Evolutionary conservation across 257 asterid species (phyloP), one percentile per base, ranked within the genome.

Genomic region (Anisodus tanguticus): DNA sequence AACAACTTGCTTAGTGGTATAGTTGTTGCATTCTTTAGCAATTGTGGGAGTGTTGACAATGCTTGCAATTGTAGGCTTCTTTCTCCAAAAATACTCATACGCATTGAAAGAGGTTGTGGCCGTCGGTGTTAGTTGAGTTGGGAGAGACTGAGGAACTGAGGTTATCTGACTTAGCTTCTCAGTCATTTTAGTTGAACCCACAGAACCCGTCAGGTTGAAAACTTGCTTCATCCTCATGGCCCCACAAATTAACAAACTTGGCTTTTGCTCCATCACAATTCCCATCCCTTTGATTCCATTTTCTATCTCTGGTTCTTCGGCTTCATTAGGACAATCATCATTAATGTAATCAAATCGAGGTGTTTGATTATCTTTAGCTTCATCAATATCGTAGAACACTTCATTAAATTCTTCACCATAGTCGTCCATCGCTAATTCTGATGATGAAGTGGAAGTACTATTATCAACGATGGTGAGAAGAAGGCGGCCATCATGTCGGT

Each of bases 401-500:
- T 57, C 41, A 51, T 81, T 72, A 26, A 84, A 63, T 3, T 81
- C 92, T 6, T 90, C 90, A 26, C 13, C 82, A 5, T 74, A 69
- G 6, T 62, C 70, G 53, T 53, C 85, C 19, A 70, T 54, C 54
- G 49, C 87, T 11, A 8, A 2, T 8, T 77, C 62, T 53, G 43
- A 53, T 51, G 81, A 53, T 13, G 5, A 77, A 53, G 8, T 47
- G 3, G n/a, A 16, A 49, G 66, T 19, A 12, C 5, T 13, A 22
- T 79, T 26, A 81, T 84, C 86, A 58, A 88, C 58, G 51, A 93
- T 37, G 66, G 90, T 92, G 67, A 96, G 85, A 58, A 91, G 90
- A 69, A 96, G 98, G 37, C 97, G 93, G 45, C 99, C 99, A 15
- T 91, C 87, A 7, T 72, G 15, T 53, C 98, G 93, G 35, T 89